Evolutionary conservation across 805 yeast genomes (phyloP), one percentile per base, ranked within the genome.

Genomic region (Candida taoyuanica): DNA sequence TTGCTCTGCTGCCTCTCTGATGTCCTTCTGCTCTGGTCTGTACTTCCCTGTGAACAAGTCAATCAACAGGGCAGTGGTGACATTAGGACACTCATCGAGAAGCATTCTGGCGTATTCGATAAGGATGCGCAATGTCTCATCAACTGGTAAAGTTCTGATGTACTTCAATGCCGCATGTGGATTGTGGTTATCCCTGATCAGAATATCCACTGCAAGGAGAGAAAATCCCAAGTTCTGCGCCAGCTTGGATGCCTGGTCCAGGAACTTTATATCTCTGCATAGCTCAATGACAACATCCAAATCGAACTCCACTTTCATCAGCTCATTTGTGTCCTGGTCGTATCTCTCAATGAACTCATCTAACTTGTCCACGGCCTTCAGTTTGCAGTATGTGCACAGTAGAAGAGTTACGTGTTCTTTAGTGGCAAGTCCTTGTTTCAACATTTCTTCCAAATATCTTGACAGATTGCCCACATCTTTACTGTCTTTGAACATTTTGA

Each of bases 1-100:
- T 4, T 32, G 19, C 3, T 36, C 17, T n/a, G 33, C 19, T 8
- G 48, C 60, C 33, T 46, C 51, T 39, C n/a, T 27, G 58, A 25
- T 18, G 39, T 36, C 38, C 43, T 32, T 43, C 15, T 37, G 19
- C 18, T 56, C 59, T 4, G 87, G 82, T 20, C 62, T 65, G 56
- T 81, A 91, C 38, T 75, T 78, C 0, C 97, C 97, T 0, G 98
- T 91, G 56, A 91, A 93, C 0, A 91, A 83, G 20, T 84, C 82
- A 35, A 93, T 88, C 40, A 91, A 65, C 26, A 93, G 61, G 21
- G 81, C 81, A 2, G 96, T 88, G 0, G 95, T 83, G 39, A 82
- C 87, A 40, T 83, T 73, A 0, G 98, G 97, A 27, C 76, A 62
- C 32, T 68, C 56, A 26, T 83, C 84, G 33, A 91, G 65, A 20